Conservation (phyloP, 1,284 basidiomycete genomes). For the Trichosporon asahii region DNA sequence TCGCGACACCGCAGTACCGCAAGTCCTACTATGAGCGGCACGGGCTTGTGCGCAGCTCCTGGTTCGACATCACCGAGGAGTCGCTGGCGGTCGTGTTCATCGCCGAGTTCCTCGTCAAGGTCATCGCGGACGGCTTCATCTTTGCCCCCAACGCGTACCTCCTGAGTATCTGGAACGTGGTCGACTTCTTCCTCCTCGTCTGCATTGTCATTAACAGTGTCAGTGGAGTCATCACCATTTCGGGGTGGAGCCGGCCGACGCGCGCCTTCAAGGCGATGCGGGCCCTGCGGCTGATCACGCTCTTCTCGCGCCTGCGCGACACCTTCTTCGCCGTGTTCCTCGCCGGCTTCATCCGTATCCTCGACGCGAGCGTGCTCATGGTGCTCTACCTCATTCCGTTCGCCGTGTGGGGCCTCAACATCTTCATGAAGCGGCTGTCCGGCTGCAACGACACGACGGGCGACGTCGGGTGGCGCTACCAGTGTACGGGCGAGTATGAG, state of each 20-base stretch:
- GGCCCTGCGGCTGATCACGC: slow-evolving; percentile 83
- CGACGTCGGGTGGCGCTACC: slow-evolving; percentile 58
- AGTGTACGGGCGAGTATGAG: slow-evolving; percentile 75
- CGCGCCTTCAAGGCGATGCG: slow-evolving; percentile 85
- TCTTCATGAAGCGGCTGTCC: slow-evolving; percentile 83
- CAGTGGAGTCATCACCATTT: slow-evolving; percentile 72
- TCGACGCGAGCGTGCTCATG: slow-evolving; percentile 89
- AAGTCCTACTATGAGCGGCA: slow-evolving; percentile 65
- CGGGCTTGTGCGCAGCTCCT: slow-evolving; percentile 65
- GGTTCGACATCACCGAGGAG: slow-evolving; percentile 84
- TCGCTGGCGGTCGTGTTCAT: slow-evolving; percentile 73
- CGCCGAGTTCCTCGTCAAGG: slow-evolving; percentile 79
- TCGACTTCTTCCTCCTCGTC: slow-evolving; percentile 82
- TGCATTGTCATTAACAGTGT: slow-evolving; percentile 79
- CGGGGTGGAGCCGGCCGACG: slow-evolving; percentile 76
- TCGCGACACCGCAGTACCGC: slow-evolving; percentile 84
- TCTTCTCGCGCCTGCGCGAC: slow-evolving; percentile 78
- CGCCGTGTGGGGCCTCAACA: slow-evolving; percentile 94
- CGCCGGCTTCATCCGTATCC: slow-evolving; percentile 76
- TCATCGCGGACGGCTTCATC: slow-evolving; percentile 85
- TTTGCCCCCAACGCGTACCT: slow-evolving; percentile 95
- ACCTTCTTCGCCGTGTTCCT: slow-evolving; percentile 91
- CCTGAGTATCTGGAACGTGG: slow-evolving; percentile 83
- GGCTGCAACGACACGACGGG: slow-evolving; percentile 70
- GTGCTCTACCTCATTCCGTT: slow-evolving; percentile 95